phyloP scores from a whole-genome alignment of 2,329 filamentous ascomycete genomes.

The Trichophyton equinum region DNA sequence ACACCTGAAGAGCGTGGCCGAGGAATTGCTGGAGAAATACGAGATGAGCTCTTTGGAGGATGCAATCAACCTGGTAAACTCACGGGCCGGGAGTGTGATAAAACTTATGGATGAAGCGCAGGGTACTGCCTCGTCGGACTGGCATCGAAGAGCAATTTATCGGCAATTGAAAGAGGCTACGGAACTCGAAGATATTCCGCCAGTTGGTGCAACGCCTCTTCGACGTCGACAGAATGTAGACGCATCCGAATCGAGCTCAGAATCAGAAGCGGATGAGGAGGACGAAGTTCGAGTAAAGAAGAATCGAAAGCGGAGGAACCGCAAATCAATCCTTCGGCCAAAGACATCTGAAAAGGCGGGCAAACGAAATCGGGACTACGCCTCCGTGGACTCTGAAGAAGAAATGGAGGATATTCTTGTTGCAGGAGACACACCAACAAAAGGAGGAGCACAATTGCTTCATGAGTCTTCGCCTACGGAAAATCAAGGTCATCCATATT shows the following conservation, averaged over 20 bases:
- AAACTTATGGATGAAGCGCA: conserved; percentile 29
- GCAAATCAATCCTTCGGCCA: conserved; percentile 35
- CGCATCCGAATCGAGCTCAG: conserved; percentile 14
- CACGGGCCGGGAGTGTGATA: conserved; percentile 23
- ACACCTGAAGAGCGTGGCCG: conserved; percentile 24
- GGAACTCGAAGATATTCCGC: conserved; percentile 18
- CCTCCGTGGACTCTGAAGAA: conserved; percentile 19
- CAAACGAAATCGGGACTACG: conserved; percentile 28
- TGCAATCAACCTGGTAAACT: conserved; percentile 25
- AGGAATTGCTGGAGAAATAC: conserved; percentile 24
- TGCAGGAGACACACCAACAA: conserved; percentile 25
- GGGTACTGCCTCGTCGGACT: conserved; percentile 24
- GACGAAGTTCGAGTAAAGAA: conserved; percentile 16
- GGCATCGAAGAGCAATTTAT: conserved; percentile 32
- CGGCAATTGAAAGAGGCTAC: conserved; percentile 28
- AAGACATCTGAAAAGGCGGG: conserved; percentile 32
- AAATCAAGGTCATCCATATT: conserved; percentile 20
- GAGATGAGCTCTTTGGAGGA: conserved; percentile 25
- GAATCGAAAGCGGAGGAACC: conserved; percentile 21
- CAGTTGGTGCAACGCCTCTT: conserved; percentile 24
- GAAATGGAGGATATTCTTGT: conserved; percentile 22
- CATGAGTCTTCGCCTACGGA: conserved; percentile 23
- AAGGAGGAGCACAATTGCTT: conserved; percentile 24
- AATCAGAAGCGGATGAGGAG: conserved; percentile 20
- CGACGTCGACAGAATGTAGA: conserved; percentile 19